Conservation (phyloP, 192 early-diverging fungal species). For the Chytriomyces sp. region DNA sequence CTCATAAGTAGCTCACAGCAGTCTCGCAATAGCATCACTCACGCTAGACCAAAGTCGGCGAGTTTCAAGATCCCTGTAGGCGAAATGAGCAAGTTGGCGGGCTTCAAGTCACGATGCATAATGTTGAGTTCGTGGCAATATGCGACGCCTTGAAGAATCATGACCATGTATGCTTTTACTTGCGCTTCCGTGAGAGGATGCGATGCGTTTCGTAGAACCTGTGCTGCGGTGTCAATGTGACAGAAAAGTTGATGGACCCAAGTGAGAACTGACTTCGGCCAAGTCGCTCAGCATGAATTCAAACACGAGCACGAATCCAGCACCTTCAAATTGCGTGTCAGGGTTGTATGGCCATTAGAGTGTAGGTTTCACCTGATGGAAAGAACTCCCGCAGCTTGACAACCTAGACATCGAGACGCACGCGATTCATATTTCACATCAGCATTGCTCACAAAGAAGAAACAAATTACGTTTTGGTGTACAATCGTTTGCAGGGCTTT, state of each 20-base stretch:
- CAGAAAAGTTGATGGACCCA: neutral
- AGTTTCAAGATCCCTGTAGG: conserved; percentile 59
- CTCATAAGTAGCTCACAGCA: conserved; percentile 1
- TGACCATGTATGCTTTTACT: conserved; percentile 61
- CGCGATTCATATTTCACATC: neutral
- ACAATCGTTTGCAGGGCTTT: conserved; percentile 58
- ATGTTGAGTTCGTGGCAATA: conserved; percentile 63
- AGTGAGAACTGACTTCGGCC: conserved; percentile 28
- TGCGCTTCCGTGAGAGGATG: conserved; percentile 54
- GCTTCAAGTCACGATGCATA: conserved; percentile 57
- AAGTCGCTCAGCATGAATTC: conserved; percentile 59
- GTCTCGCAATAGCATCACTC: conserved; percentile 32
- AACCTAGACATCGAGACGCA: no score
- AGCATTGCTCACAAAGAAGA: conserved; percentile 9
- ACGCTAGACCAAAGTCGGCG: conserved; percentile 64
- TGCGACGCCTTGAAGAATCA: conserved; percentile 58
- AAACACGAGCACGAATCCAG: conserved; percentile 55
- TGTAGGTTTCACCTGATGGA: no score
- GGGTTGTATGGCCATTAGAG: no score
- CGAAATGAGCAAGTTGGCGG: conserved; percentile 60
- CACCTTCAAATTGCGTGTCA: no score
- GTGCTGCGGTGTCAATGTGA: neutral
- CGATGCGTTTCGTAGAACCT: conserved; percentile 46
- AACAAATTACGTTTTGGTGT: conserved; percentile 50
- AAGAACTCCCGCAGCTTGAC: conserved; percentile 55